phyloP scores from a whole-genome alignment of 345 rosid species.

The Mercurialis annua region DNA sequence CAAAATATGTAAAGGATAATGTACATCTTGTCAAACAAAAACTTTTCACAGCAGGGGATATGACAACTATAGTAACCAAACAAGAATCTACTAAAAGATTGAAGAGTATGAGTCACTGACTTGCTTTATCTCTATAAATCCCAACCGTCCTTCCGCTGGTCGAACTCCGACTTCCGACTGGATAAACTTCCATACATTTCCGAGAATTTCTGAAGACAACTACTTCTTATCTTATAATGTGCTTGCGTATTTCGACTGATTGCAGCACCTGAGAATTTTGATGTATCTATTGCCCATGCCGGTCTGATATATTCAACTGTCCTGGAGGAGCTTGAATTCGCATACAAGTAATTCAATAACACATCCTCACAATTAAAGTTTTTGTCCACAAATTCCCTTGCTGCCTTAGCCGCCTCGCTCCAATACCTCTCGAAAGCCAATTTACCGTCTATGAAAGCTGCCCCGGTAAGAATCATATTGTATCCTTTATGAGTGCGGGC shows the following conservation, averaged over 20 bases:
- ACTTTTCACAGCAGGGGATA: slow-evolving; percentile 20
- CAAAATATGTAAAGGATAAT: slow-evolving; percentile 10
- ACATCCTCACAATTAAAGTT: slow-evolving; percentile 89
- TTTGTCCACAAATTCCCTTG: slow-evolving; percentile 64
- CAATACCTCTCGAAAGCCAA: slow-evolving; percentile 68
- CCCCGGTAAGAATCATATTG: slow-evolving; percentile 92
- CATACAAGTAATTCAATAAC: slow-evolving; percentile 70
- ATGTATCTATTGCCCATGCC: slow-evolving; percentile 77
- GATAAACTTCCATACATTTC: slow-evolving; percentile 67
- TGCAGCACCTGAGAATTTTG: slow-evolving; percentile 78
- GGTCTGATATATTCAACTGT: slow-evolving; percentile 89
- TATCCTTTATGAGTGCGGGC: slow-evolving; percentile 73
- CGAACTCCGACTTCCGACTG: slow-evolving; percentile 55
- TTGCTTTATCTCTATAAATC: slow-evolving; percentile 50
- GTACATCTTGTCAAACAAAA: slow-evolving; percentile 21
- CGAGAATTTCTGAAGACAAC: slow-evolving; percentile 58
- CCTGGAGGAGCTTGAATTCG: slow-evolving; percentile 58
- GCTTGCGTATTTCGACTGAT: slow-evolving; percentile 70
- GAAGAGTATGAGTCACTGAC: neutral
- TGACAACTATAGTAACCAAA: neutral
- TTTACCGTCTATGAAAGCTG: slow-evolving; percentile 70
- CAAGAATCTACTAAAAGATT: slow-evolving; percentile 18
- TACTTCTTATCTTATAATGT: slow-evolving; percentile 71
- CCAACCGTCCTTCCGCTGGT: slow-evolving; percentile 81
- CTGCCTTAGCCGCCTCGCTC: slow-evolving; percentile 52